Conservation (phyloP, 257 asterid genomes). For the Solanum pinnatisectum region DNA sequence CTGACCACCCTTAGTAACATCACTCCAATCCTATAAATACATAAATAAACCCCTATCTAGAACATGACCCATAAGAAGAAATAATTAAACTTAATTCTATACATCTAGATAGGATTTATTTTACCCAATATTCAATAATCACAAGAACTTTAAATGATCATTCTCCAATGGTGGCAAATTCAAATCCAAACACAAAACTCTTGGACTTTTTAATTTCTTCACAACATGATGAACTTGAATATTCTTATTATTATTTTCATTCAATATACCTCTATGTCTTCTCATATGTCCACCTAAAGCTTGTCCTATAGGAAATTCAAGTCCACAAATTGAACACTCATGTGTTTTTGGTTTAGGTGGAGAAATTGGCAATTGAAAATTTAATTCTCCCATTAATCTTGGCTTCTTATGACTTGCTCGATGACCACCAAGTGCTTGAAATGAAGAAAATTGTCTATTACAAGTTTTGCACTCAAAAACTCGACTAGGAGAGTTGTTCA, state of each 20-base stretch:
- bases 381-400: conserved; percentile 13
- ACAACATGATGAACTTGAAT: conserved; percentile 16
- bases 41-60: neutral
- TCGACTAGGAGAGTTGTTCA: neutral
- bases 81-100: neutral
- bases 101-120: neutral
- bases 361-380: neutral
- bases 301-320: conserved; percentile 54
- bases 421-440: conserved; percentile 88
- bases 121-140: neutral
- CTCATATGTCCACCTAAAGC: conserved; percentile 72
- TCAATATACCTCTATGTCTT: conserved; percentile 32
- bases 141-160: conserved; percentile 15
- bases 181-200: conserved; percentile 46
- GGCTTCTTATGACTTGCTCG: conserved; percentile 72
- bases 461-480: conserved; percentile 63
- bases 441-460: conserved; percentile 48
- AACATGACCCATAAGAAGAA: neutral
- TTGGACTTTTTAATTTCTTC: conserved; percentile 31
- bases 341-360: conserved; percentile 50
- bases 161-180: conserved; percentile 53
- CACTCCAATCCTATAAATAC: neutral
- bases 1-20: neutral
- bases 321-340: conserved; percentile 51
- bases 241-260: neutral